Conservation (phyloP, 179 eudicot species). For the Beta macrorhiza region DNA sequence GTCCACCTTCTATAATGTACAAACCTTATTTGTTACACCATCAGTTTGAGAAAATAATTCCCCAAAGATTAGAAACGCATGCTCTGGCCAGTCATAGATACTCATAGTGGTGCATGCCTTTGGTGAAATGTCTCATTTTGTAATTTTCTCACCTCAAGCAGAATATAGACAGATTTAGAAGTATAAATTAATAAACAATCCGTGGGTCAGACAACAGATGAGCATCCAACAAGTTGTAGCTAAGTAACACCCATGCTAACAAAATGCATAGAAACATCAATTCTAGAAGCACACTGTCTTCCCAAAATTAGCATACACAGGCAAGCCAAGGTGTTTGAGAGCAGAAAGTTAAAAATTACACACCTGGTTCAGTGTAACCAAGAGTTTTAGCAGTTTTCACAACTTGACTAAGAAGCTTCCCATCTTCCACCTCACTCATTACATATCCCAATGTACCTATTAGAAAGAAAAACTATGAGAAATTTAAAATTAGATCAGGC, state of each 20-base stretch:
- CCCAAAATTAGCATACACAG: background rate
- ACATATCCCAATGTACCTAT: conserved; percentile 93
- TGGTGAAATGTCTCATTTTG: background rate
- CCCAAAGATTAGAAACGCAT: background rate
- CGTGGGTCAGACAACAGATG: background rate
- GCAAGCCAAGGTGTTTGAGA: background rate
- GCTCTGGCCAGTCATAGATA: background rate
- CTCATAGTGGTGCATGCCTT: background rate
- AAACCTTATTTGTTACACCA: background rate
- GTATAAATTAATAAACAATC: background rate
- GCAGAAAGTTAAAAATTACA: conserved; percentile 3
- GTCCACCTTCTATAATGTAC: background rate
- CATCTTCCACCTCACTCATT: conserved; percentile 93
- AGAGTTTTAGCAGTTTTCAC: conserved; percentile 82
- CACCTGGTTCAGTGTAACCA: conserved; percentile 98
- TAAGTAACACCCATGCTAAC: background rate
- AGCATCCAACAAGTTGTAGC: background rate
- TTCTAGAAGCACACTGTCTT: background rate
- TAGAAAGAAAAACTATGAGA: conserved; percentile 8
- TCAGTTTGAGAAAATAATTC: background rate
- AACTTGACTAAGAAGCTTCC: conserved; percentile 87
- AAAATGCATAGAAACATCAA: background rate
- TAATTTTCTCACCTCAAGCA: background rate
- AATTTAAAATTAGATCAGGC: background rate
- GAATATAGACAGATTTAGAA: background rate